Evolutionary conservation across 768 basidiomycete species (phyloP).

Genomic region (Pulveroboletus sp.): DNA sequence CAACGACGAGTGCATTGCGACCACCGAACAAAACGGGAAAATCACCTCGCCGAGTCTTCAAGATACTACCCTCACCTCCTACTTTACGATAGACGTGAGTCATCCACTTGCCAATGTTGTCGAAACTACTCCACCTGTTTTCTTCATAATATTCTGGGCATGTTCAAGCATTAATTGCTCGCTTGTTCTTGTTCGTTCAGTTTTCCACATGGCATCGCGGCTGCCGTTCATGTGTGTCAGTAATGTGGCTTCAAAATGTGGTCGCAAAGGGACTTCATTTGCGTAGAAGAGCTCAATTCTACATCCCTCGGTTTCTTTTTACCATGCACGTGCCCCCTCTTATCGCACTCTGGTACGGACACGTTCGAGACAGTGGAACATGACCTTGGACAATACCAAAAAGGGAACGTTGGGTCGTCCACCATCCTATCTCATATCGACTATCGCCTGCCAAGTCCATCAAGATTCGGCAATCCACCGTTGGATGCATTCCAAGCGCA

Average conservation of each 20-base stretch:
- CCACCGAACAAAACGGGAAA: too few species aligned
- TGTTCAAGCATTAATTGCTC: too few species aligned
- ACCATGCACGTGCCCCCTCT: not conserved
- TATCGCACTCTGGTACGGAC: constrained; percentile 1
- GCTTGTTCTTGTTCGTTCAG: not conserved
- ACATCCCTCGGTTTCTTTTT: not conserved
- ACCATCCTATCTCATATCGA: too few species aligned
- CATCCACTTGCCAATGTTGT: too few species aligned
- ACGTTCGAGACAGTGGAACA: not conserved
- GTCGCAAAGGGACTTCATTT: not conserved
- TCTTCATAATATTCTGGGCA: too few species aligned
- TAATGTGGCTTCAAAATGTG: not conserved
- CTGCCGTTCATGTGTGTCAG: not conserved
- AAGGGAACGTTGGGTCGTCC: not conserved
- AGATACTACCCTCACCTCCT: too few species aligned
- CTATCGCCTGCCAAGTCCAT: too few species aligned
- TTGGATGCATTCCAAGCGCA: constrained; percentile 9
- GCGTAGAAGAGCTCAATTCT: not conserved
- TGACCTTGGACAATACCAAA: not conserved
- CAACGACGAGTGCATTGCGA: too few species aligned
- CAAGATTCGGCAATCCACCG: not conserved
- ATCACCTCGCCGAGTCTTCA: too few species aligned
- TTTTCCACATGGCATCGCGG: not conserved
- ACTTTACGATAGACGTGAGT: too few species aligned
- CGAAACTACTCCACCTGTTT: too few species aligned